Evolutionary conservation across 352 stramenopile species (phyloP), one percentile per base, ranked within the genome.

Genomic region (Pythium scleroteichum): DNA sequence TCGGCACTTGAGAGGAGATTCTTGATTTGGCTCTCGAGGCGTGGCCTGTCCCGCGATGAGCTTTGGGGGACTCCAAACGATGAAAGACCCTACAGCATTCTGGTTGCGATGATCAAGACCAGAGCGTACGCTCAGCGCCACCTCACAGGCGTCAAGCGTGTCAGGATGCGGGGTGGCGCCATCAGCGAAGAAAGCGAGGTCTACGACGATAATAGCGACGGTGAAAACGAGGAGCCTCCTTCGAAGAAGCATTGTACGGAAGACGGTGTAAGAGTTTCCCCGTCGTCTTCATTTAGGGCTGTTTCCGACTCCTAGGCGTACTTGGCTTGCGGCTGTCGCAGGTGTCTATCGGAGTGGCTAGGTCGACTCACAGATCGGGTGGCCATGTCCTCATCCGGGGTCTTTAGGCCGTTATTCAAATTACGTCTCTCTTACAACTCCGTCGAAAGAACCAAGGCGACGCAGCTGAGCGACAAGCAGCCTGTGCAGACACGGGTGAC

Each of bases 261-360:
- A 45, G 52, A 73, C 16, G 75, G 56, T 41, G 67, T 75, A 39
- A 33, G 44, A 14, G 48, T 64, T 3, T 78, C 76, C 46, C 12
- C 13, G 20, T 13, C 45, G 23, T 38, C 23, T 52, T 0, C 13
- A 13, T 23, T 52, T 52, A 13, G 45, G 12, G 4, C n/a, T 9
- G 40, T 8, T 7, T 9, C 40, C 12, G 20, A 22, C 17, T 13
- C n/a, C 16, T 16, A 38, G n/a, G 38, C 40, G 22, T 68, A 61
- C 29, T n/a, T 60, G 4, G 19, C 16, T 12, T 71, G 64, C 26
- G 40, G 38, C 13, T 71, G 59, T 26, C 52, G 39, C 17, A 38
- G 56, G 33, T 71, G 64, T 53, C 46, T 71, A n/a, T n/a, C n/a
- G n/a, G n/a, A n/a, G n/a, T n/a, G n/a, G 27, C 39, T 59, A 19